These are phyloP conservation scores for Lupinus albus DNA, from an alignment of 306 rosid species.

Conservation along the genomic window DNA sequence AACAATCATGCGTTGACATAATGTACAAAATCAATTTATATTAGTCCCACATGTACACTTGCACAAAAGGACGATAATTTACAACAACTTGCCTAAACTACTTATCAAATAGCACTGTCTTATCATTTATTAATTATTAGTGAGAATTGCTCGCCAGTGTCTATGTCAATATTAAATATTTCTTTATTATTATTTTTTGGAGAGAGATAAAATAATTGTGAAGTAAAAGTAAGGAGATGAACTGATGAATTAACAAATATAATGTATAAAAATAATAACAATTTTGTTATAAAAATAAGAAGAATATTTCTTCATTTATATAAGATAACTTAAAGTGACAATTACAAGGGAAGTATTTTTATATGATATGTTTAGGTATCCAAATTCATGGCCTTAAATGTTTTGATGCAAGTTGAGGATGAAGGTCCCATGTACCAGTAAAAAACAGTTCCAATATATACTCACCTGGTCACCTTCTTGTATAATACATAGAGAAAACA, in stretches of 20 bases:
- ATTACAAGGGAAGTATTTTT: constrained; percentile 6
- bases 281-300: too few relatives aligned
- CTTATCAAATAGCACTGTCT: too few relatives aligned
- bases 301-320: too few relatives aligned
- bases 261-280: too few relatives aligned
- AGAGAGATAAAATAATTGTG: too few relatives aligned
- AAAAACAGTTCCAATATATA: neutral
- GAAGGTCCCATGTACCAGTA: neutral
- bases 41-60: neutral
- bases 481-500: constrained; percentile 5
- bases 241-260: too few relatives aligned
- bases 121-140: too few relatives aligned
- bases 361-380: constrained; percentile 1
- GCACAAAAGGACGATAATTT: neutral
- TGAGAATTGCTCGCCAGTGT: too few relatives aligned
- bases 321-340: neutral
- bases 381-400: constrained; percentile 17
- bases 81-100: neutral
- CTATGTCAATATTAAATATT: too few relatives aligned
- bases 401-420: constrained; percentile 38
- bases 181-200: too few relatives aligned
- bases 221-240: too few relatives aligned
- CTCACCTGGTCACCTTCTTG: neutral
- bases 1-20: too few relatives aligned
- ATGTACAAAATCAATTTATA: neutral